phyloP scores from a whole-genome alignment of 129 eudicot genomes.

The Escallonia herrerae region DNA sequence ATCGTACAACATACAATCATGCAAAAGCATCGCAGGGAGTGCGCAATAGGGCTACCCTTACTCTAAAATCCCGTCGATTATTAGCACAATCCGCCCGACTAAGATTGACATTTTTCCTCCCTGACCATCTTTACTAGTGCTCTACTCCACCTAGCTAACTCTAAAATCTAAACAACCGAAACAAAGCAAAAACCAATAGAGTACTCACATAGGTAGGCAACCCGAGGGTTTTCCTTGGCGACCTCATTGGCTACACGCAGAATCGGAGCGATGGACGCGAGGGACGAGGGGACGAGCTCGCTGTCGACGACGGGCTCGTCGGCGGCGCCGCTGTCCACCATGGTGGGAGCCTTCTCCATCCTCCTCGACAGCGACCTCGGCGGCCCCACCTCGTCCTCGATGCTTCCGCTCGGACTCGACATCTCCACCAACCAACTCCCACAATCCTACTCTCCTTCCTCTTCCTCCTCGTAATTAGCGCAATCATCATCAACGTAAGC shows the following conservation, averaged over 20 bases:
- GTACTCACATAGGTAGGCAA: constrained; percentile 81
- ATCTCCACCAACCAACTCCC: constrained; percentile 20
- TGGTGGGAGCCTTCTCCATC: constrained; percentile 33
- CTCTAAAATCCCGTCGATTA: too few relatives aligned
- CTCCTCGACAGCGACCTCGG: constrained; percentile 44
- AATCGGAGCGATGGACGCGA: constrained; percentile 77
- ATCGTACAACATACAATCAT: too few relatives aligned
- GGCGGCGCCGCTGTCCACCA: constrained; percentile 43
- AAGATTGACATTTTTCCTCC: too few relatives aligned
- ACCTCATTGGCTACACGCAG: constrained; percentile 90
- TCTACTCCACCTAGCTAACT: too few relatives aligned
- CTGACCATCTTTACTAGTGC: too few relatives aligned
- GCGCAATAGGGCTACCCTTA: too few relatives aligned
- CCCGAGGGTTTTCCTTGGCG: constrained; percentile 75
- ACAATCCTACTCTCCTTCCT: not conserved
- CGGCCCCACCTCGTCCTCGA: constrained; percentile 31
- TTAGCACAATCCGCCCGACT: too few relatives aligned
- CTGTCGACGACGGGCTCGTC: constrained; percentile 59
- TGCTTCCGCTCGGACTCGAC: constrained; percentile 92
- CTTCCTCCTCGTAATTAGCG: not conserved
- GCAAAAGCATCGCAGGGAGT: too few relatives aligned
- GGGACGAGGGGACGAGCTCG: constrained; percentile 88
- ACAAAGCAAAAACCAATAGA: not conserved
- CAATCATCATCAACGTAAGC: not conserved
- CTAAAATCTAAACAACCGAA: not conserved